Base-by-base conservation (phyloP, 805 yeast genomes). In the Brettanomyces nanus region DNA sequence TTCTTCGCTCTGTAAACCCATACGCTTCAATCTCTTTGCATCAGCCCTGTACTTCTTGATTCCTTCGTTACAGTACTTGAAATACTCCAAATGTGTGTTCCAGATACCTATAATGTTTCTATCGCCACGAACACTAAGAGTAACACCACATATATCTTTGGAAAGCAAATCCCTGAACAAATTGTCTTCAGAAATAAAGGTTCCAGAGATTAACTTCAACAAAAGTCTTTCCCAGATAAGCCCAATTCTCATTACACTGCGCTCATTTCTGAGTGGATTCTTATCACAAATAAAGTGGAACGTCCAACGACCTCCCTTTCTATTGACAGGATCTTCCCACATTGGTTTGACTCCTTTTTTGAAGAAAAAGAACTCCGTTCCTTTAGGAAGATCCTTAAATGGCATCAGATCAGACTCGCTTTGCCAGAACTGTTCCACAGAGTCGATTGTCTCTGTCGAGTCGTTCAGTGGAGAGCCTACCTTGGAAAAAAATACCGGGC, bases 301-400 rank as follows among this genome's bases (percentile, higher is more conserved):
- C 15, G 72, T 66, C 81, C 81, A 77, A 46, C 81, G 61, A 2
- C 85, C 84, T 27, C 84, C 84, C 36, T 64, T 61, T 42, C 68
- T 57, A 51, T 77, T 77, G 35, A 66, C 61, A 6, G 79, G 77
- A 50, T 78, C 83, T 51, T 77, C 83, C 83, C 85, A 77, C 35
- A 75, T 71, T 9, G 85, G 85, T 45, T 71, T 70, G 27, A 76
- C 66, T 2, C 80, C 80, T 23, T 68, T 59, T 45, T 75, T 75
- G 59, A 78, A 78, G 7, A 78, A 54, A 42, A 75, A 71, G 38
- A 71, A 62, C 51, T 77, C 81, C 19, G 75, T 63, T 17, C 75
- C 76, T 33, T 56, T 53, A 15, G 62, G 56, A 40, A 71, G 54
- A 28, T 63, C 65, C 35, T 53, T 53, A 1, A 70, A 54, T 28